These are phyloP conservation scores for Fusarium pseudonygamai DNA, from an alignment of 2,329 filamentous ascomycete species.

Conservation along the genomic window DNA sequence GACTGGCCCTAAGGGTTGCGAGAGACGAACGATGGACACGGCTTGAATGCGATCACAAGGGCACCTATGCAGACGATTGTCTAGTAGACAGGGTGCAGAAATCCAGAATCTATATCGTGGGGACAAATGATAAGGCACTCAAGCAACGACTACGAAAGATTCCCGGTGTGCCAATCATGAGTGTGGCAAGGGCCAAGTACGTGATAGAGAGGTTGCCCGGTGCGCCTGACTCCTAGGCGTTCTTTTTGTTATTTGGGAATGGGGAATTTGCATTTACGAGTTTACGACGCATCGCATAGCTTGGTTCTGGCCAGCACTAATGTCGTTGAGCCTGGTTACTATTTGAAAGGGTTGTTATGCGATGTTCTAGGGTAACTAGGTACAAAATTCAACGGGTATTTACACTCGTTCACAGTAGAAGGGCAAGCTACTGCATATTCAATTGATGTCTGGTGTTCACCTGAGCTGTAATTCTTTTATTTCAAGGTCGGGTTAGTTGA, in stretches of 20 bases:
- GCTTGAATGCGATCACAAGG: slow-evolving; percentile 89
- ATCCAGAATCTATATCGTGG: slow-evolving; percentile 81
- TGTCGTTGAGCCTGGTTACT: not conserved
- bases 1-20: slow-evolving; percentile 85
- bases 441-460: not conserved
- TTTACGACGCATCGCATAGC: slow-evolving; percentile 17
- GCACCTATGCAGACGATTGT: slow-evolving; percentile 84
- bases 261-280: slow-evolving; percentile 30
- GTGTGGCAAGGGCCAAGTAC: slow-evolving; percentile 89
- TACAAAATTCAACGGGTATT: not conserved
- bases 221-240: slow-evolving; percentile 68
- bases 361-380: not conserved
- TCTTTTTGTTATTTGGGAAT: slow-evolving; percentile 13
- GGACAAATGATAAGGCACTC: slow-evolving; percentile 80
- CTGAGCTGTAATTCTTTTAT: not conserved
- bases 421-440: not conserved
- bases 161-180: slow-evolving; percentile 75
- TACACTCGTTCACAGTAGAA: not conserved
- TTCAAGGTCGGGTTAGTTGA: not conserved
- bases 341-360: not conserved
- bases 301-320: not conserved
- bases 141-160: slow-evolving; percentile 84
- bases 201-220: slow-evolving; percentile 91
- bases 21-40: slow-evolving; percentile 89
- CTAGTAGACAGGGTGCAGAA: slow-evolving; percentile 79